These are phyloP conservation scores for Myriosclerotinia scirpicola DNA, from an alignment of 2,329 filamentous ascomycete genomes.

Conservation along the genomic window DNA sequence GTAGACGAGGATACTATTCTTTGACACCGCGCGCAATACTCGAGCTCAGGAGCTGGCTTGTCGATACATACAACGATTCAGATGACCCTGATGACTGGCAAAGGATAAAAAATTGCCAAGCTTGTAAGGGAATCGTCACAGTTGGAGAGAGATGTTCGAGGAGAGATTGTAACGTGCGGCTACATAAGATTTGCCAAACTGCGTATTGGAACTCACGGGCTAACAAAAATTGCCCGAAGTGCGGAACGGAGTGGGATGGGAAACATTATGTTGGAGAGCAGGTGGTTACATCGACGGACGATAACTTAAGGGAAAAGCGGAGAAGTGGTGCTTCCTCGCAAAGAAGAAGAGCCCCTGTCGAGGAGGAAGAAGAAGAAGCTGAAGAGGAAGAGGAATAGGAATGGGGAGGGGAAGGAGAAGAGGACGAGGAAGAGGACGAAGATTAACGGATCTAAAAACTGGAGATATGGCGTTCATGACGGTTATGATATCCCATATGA, in stretches of 20 bases:
- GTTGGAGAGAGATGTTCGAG: slow-evolving; percentile 74
- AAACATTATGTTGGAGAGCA: slow-evolving; percentile 40
- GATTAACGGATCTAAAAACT: not conserved
- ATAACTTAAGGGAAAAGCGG: slow-evolving; percentile 38
- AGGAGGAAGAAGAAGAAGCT: slow-evolving; percentile 10
- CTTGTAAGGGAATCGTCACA: slow-evolving; percentile 88
- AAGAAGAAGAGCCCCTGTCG: slow-evolving; percentile 25
- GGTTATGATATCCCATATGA: slow-evolving; percentile 13
- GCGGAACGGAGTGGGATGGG: slow-evolving; percentile 51
- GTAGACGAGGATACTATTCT: slow-evolving; percentile 68
- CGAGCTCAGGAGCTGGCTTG: slow-evolving; percentile 80
- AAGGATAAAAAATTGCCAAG: slow-evolving; percentile 82
- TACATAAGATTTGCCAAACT: slow-evolving; percentile 76
- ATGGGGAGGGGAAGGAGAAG: slow-evolving; percentile 21
- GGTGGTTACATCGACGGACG: slow-evolving; percentile 39
- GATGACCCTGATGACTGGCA: slow-evolving; percentile 61
- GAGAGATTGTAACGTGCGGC: slow-evolving; percentile 63
- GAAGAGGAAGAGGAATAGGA: too few relatives aligned
- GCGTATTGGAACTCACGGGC: slow-evolving; percentile 65
- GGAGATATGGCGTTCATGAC: slow-evolving; percentile 11
- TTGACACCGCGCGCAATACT: slow-evolving; percentile 76
- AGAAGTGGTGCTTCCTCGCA: slow-evolving; percentile 32
- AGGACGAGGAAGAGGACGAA: slow-evolving; percentile 21
- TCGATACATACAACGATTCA: slow-evolving; percentile 86
- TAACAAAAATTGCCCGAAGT: slow-evolving; percentile 64